Conservation (phyloP, 2,329 filamentous ascomycete species). For the Monosporascus sp. region DNA sequence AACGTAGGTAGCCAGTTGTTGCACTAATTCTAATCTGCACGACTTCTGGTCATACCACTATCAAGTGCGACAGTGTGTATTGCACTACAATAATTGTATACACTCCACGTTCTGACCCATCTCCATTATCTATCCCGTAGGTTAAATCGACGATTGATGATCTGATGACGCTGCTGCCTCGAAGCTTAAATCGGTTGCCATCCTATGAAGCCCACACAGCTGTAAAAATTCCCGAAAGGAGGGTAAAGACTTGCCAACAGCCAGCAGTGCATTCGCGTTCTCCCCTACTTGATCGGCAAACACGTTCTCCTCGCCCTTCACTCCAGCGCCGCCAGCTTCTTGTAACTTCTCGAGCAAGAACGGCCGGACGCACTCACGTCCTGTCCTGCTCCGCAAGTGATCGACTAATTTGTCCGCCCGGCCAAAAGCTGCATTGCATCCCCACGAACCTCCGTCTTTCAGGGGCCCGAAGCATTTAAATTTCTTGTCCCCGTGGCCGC, state of each 20-base stretch:
- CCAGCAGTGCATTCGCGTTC: constrained; percentile 5
- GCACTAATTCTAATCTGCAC: too few relatives aligned
- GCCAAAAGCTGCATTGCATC: constrained; percentile 15
- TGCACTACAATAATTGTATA: too few relatives aligned
- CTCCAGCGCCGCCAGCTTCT: background rate
- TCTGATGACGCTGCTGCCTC: background rate
- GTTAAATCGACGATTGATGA: too few relatives aligned
- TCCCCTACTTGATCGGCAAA: constrained; percentile 4
- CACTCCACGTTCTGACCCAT: too few relatives aligned
- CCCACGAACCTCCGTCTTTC: constrained; percentile 16
- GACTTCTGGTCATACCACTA: too few relatives aligned
- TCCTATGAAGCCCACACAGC: constrained; percentile 6
- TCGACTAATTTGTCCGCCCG: constrained; percentile 15
- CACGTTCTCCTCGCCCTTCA: background rate
- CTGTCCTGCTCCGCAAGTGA: constrained; percentile 15
- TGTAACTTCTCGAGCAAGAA: constrained; percentile 8
- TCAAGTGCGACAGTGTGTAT: too few relatives aligned
- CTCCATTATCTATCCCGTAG: too few relatives aligned
- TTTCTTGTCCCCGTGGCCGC: too few relatives aligned
- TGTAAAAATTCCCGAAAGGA: constrained; percentile 10
- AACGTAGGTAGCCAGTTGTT: too few relatives aligned
- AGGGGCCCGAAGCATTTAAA: constrained; percentile 15
- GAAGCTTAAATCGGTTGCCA: background rate
- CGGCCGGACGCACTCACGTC: constrained; percentile 13
- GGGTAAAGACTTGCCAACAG: constrained; percentile 6